Base-by-base conservation (phyloP, 2,329 filamentous ascomycete genomes). In the Colletotrichum sp. region DNA sequence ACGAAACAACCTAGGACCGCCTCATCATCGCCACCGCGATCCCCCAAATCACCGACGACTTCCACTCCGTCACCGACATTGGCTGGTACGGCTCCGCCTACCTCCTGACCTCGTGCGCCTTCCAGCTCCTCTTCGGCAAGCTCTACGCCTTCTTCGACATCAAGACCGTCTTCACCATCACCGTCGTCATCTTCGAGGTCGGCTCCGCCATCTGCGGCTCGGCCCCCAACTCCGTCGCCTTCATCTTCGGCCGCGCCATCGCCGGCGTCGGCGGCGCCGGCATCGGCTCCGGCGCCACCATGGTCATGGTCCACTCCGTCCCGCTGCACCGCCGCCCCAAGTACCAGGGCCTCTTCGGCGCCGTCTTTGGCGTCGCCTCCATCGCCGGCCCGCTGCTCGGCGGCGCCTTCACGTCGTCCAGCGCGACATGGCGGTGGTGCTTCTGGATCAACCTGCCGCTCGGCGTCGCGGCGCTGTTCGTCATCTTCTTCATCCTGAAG, bases 21-120 rank as follows among this genome's bases (percentile, higher is more conserved):
- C 86, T 85, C 6, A 87, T 87, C 72, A 83, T 87, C 52, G 86
- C 85, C 5, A 87, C 85, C 0, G 81, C 81, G 8, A 80, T 83
- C 8, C 81, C 82, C 13, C 77, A 77, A 66, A 84, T 84, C 70
- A 83, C 82, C 3, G 79, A 83, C 76, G 79, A 80, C 22, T 82
- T 82, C 60, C 78, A 80, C 66, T 80, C 79, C 9, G 76, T 79
- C 22, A 77, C 76, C 15, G 81, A 82, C 56, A 79, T 83, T 25
- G 80, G 81, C 39, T 82, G 80, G 82, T 83, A 81, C 72, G 81
- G 81, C 13, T 79, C 77, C 22, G 78, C 80, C 8, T 83, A 82
- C 70, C 75, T 83, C 13, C 73, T 83, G 13, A 79, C 81, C n/a
- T 77, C 78, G 55, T 79, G 80, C 68, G 79, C 80, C 48, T 82